Conservation (phyloP, 1,139 yeast genomes). For the Eremothecium coryli region DNA sequence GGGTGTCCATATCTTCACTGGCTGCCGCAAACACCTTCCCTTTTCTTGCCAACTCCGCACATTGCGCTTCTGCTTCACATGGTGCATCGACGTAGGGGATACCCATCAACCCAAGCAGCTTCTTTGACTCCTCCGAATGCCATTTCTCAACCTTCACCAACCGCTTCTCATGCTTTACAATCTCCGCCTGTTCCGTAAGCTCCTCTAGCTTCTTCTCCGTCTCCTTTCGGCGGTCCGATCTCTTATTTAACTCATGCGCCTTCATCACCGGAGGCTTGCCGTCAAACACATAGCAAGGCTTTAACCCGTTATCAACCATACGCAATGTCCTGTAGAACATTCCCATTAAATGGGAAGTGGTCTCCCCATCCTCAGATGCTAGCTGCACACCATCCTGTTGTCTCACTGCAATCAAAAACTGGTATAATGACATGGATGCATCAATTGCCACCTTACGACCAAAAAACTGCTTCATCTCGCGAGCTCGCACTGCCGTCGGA, state of each 20-base stretch:
- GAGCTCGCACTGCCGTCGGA: conserved; percentile 66
- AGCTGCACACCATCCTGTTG: conserved; percentile 95
- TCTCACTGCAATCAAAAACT: conserved; percentile 89
- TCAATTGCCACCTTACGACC: conserved; percentile 93
- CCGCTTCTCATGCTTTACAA: conserved; percentile 78
- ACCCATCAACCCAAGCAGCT: conserved; percentile 77
- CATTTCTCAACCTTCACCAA: conserved; percentile 80
- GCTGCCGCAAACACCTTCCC: conserved; percentile 96
- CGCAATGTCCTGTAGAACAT: conserved; percentile 87
- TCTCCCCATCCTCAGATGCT: conserved; percentile 81
- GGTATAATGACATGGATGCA: conserved; percentile 85
- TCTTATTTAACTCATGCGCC: conserved; percentile 85
- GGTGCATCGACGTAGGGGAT: conserved; percentile 92
- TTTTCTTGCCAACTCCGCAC: conserved; percentile 82
- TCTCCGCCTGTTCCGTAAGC: conserved; percentile 51
- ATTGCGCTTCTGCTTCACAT: conserved; percentile 97
- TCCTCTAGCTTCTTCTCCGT: conserved; percentile 50
- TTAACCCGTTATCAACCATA: conserved; percentile 82
- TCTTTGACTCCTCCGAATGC: conserved; percentile 90
- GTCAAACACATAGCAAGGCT: conserved; percentile 94
- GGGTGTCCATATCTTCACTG: conserved; percentile 97
- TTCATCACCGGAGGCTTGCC: conserved; percentile 84
- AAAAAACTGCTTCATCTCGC: conserved; percentile 75
- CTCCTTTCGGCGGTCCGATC: conserved; percentile 71
- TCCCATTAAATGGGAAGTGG: conserved; percentile 93